Evolutionary conservation across 2,329 filamentous ascomycete species (phyloP).

Genomic region (Phialophora macrospora): DNA sequence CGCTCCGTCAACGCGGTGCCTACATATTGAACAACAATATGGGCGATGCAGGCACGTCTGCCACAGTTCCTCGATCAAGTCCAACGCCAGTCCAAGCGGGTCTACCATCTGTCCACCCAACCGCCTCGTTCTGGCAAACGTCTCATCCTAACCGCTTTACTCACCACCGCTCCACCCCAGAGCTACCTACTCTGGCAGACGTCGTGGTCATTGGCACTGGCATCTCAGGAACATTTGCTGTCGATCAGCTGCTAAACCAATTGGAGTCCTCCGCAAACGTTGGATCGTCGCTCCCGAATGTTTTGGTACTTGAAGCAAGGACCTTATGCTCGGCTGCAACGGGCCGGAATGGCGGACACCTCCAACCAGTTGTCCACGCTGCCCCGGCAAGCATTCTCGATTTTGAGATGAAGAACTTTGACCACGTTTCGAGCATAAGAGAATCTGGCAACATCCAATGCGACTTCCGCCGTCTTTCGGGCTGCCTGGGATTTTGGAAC

Average conservation of each 20-base stretch:
- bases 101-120: constrained; percentile 27
- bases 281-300: constrained; percentile 12
- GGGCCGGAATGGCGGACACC: constrained; percentile 54
- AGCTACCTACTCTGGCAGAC: constrained; percentile 41
- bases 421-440: constrained; percentile 20
- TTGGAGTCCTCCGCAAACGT: not conserved
- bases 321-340: constrained; percentile 54
- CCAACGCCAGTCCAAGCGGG: constrained; percentile 10
- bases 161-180: constrained; percentile 29
- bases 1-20: not conserved
- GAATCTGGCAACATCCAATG: constrained; percentile 13
- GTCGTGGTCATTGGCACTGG: constrained; percentile 49
- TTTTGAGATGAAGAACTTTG: constrained; percentile 46
- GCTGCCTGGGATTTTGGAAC: constrained; percentile 32
- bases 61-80: not conserved
- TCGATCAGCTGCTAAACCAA: constrained; percentile 39
- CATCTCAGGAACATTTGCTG: constrained; percentile 46
- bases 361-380: constrained; percentile 44
- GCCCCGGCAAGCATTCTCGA: constrained; percentile 53
- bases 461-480: constrained; percentile 27
- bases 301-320: constrained; percentile 52
- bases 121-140: constrained; percentile 36
- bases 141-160: constrained; percentile 26
- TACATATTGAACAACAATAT: not conserved
- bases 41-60: not conserved